phyloP scores from a whole-genome alignment of 345 rosid species.

The Sonneratia alba region DNA sequence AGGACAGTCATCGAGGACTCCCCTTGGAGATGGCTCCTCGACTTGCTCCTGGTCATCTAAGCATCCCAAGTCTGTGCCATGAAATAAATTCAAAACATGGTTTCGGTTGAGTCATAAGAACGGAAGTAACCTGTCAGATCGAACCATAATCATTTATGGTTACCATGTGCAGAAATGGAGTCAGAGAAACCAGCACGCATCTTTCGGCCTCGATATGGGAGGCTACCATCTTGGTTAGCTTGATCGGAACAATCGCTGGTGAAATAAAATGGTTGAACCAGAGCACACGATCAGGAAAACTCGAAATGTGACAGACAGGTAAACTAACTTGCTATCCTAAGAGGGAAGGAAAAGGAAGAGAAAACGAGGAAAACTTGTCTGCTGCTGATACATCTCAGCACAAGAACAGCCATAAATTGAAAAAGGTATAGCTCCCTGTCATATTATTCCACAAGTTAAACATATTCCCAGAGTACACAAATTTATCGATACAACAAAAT shows the following conservation, averaged over 20 bases:
- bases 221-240: constrained; percentile 11
- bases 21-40: constrained; percentile 14
- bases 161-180: constrained; percentile 41
- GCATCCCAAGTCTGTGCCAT: constrained; percentile 22
- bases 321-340: not conserved
- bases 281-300: not conserved
- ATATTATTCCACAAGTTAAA: not conserved
- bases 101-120: not conserved
- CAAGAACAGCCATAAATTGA: not conserved
- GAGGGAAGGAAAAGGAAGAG: not conserved
- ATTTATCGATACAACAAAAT: not conserved
- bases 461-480: not conserved
- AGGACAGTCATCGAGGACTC: constrained; percentile 23
- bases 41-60: constrained; percentile 13
- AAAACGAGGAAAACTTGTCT: not conserved
- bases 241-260: not conserved
- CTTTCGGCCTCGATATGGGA: constrained; percentile 15
- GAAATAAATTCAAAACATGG: not conserved
- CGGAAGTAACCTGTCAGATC: not conserved
- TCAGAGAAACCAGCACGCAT: constrained; percentile 39
- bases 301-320: not conserved
- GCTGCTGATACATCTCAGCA: not conserved
- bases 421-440: not conserved
- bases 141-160: not conserved
- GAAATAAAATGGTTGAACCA: not conserved